Evolutionary conservation across 1,284 basidiomycete species (phyloP).

Genomic region (Heterobasidion parviporum): DNA sequence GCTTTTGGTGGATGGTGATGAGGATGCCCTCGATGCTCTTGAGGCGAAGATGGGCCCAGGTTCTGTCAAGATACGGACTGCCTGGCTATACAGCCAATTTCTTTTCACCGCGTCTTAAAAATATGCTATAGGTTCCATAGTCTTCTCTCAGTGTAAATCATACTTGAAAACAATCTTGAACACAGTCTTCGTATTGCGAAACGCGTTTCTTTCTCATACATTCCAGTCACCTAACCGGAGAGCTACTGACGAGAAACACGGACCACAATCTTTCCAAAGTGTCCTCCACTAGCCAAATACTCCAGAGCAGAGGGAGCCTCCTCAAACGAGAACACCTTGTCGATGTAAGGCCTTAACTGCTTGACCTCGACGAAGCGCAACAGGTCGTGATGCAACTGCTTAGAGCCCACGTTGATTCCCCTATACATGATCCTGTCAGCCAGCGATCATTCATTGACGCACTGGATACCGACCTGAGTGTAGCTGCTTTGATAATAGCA

Average conservation of each 20-base stretch:
- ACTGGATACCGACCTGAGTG: background rate
- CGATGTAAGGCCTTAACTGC: slow-evolving; percentile 26
- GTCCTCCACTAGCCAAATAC: slow-evolving; percentile 24
- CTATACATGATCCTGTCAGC: background rate
- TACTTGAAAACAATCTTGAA: background rate
- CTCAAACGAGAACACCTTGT: slow-evolving; percentile 33
- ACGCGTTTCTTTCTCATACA: background rate
- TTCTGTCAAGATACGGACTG: background rate
- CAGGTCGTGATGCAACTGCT: slow-evolving; percentile 26
- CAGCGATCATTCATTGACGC: background rate
- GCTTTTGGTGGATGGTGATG: background rate
- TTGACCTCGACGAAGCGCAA: slow-evolving; percentile 24
- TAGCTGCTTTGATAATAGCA: background rate
- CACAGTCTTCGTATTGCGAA: too few species aligned
- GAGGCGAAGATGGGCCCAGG: background rate
- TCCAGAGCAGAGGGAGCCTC: slow-evolving; percentile 27
- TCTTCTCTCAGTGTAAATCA: background rate
- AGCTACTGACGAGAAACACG: background rate
- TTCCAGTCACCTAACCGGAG: background rate
- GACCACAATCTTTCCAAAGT: slow-evolving; percentile 29
- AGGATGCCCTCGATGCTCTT: background rate
- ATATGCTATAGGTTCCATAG: background rate
- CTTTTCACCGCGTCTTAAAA: background rate
- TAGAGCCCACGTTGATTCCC: slow-evolving; percentile 4
- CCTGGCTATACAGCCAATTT: background rate